These are phyloP conservation scores for Auriscalpium microsporum DNA, from an alignment of 768 basidiomycete genomes.

Conservation along the genomic window DNA sequence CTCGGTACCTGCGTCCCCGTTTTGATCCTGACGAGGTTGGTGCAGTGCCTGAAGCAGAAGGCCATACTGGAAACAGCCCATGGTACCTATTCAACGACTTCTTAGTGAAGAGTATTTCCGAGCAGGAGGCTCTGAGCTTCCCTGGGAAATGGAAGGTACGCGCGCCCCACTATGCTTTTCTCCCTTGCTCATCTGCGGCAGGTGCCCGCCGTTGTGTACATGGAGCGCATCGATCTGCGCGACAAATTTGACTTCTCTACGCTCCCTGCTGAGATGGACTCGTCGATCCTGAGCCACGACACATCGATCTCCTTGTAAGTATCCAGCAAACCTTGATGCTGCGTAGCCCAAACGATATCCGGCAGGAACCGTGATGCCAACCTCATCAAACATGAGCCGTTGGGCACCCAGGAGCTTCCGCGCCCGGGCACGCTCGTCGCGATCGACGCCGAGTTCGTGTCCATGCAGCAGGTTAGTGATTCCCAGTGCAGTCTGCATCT, in stretches of 20 bases:
- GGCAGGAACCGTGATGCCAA: slow-evolving; percentile 65
- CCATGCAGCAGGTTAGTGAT: slow-evolving; percentile 74
- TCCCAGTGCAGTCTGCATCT: neutral
- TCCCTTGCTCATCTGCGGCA: slow-evolving; percentile 16
- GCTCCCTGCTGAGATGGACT: slow-evolving; percentile 61
- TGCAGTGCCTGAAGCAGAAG: slow-evolving; percentile 64
- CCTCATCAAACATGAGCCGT: slow-evolving; percentile 69
- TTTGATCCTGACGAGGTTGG: neutral
- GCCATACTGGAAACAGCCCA: slow-evolving; percentile 32
- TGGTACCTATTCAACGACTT: slow-evolving; percentile 99
- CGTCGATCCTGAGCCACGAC: slow-evolving; percentile 72
- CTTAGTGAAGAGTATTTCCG: slow-evolving; percentile 72
- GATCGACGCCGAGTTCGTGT: slow-evolving; percentile 97
- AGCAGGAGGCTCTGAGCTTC: slow-evolving; percentile 84
- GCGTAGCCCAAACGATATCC: neutral
- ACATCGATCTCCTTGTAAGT: slow-evolving; percentile 80
- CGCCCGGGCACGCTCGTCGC: slow-evolving; percentile 81
- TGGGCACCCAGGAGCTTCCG: slow-evolving; percentile 71
- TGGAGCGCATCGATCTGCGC: slow-evolving; percentile 63
- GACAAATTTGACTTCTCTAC: slow-evolving; percentile 52
- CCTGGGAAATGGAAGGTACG: slow-evolving; percentile 87
- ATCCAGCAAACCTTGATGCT: neutral
- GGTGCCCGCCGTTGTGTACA: slow-evolving; percentile 87
- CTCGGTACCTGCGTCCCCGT: too few species aligned
- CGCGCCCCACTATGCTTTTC: too few species aligned